Evolutionary conservation across 305 asterid species (phyloP).

Genomic region (Rubia balearica): DNA sequence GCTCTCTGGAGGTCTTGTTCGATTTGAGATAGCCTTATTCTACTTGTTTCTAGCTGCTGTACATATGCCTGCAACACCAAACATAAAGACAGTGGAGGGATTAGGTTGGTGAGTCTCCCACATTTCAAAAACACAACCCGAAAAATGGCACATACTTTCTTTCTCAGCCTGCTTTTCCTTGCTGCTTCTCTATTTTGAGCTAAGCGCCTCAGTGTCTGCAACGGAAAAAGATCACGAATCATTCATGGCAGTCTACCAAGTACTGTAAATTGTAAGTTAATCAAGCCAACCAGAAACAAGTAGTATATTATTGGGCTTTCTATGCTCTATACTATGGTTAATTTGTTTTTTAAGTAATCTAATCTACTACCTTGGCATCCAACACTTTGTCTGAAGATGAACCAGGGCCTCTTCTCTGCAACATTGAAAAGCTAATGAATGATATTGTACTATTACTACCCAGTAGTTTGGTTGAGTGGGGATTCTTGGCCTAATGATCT

Average conservation of each 20-base stretch:
- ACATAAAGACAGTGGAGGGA: background rate
- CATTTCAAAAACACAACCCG: constrained; percentile 4
- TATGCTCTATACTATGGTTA: background rate
- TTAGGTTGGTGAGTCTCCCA: background rate
- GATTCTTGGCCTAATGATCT: background rate
- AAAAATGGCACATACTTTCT: constrained; percentile 47
- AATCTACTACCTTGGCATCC: constrained; percentile 59
- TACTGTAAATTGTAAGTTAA: background rate
- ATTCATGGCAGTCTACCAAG: background rate
- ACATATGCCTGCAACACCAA: constrained; percentile 63
- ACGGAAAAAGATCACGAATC: constrained; percentile 7
- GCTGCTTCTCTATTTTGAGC: constrained; percentile 99
- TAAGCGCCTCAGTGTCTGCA: constrained; percentile 90
- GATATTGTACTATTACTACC: background rate
- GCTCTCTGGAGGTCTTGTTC: constrained; percentile 93
- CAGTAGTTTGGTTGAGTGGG: constrained; percentile 3
- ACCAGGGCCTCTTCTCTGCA: constrained; percentile 73
- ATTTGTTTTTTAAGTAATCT: background rate
- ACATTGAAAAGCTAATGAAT: constrained; percentile 21
- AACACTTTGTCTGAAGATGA: constrained; percentile 56
- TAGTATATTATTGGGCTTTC: background rate
- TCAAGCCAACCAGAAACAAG: background rate
- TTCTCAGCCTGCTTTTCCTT: constrained; percentile 87
- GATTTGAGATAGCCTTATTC: constrained; percentile 78
- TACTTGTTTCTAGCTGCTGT: constrained; percentile 89